These are phyloP conservation scores for Arxiozyma heterogenica DNA, from an alignment of 1,139 yeast species.

Conservation along the genomic window DNA sequence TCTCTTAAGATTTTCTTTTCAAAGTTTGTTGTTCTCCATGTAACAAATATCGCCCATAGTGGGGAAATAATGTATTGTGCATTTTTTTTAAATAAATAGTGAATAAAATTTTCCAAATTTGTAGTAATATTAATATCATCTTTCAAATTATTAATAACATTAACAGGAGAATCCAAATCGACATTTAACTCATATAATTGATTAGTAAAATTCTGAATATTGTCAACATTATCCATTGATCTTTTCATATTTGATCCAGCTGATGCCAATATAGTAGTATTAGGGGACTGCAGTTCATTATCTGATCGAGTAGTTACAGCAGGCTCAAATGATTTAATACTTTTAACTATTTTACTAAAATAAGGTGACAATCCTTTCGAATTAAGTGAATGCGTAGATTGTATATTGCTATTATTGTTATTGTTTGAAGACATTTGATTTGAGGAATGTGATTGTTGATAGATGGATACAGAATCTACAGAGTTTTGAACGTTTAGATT, in stretches of 20 bases:
- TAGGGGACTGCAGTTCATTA: constrained; percentile 19
- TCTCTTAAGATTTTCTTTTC: constrained; percentile 16
- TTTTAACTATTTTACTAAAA: constrained; percentile 18
- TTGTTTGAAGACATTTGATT: neutral
- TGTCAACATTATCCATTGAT: neutral
- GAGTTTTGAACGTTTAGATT: neutral
- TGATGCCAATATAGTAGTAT: constrained; percentile 7
- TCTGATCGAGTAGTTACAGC: constrained; percentile 16
- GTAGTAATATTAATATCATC: constrained; percentile 20
- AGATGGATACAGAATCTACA: neutral
- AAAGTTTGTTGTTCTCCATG: constrained; percentile 45
- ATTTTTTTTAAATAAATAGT: constrained; percentile 22
- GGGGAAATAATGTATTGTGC: constrained; percentile 35
- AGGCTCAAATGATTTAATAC: constrained; percentile 19
- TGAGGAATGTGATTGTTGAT: neutral
- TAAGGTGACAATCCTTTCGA: constrained; percentile 7
- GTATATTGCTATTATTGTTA: too few species aligned
- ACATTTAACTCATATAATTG: constrained; percentile 9
- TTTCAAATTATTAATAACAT: constrained; percentile 10
- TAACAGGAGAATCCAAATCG: constrained; percentile 4
- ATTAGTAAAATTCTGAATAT: constrained; percentile 6
- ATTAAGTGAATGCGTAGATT: neutral
- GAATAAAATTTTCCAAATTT: constrained; percentile 27
- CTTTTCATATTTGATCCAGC: neutral
- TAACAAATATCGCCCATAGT: constrained; percentile 59